Conservation (phyloP, 2,329 filamentous ascomycete species). For the Pseudogymnoascus sp. region DNA sequence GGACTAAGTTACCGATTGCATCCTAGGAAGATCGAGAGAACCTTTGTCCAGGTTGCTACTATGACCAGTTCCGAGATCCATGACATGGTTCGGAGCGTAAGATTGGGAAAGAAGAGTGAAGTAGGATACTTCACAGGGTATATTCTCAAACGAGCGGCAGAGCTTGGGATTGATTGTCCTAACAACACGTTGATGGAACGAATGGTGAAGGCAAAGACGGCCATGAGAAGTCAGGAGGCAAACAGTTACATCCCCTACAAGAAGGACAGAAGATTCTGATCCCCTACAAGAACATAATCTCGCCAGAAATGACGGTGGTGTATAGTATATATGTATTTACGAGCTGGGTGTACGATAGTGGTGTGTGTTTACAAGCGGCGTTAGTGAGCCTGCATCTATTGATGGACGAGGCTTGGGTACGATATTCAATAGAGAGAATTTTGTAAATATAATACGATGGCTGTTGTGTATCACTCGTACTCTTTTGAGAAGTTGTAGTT, state of each 20-base stretch:
- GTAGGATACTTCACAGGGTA: slow-evolving; percentile 86
- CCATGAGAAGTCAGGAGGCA: slow-evolving; percentile 20
- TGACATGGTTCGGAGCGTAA: slow-evolving; percentile 58
- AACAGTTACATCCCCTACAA: slow-evolving; percentile 24
- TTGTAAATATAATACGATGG: slow-evolving; percentile 6
- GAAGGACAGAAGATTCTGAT: neutral
- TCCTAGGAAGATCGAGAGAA: slow-evolving; percentile 51
- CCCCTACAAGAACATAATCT: neutral
- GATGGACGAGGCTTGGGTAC: neutral
- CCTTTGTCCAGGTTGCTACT: slow-evolving; percentile 47
- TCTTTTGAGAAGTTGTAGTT: neutral
- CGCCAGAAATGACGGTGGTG: neutral
- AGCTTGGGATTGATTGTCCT: slow-evolving; percentile 63
- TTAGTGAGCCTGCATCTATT: neutral
- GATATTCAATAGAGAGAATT: neutral
- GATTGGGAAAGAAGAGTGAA: slow-evolving; percentile 57
- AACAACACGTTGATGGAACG: slow-evolving; percentile 66
- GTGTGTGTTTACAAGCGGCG: neutral
- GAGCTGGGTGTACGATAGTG: slow-evolving; percentile 4
- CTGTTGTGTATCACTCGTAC: neutral
- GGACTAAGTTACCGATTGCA: slow-evolving; percentile 49
- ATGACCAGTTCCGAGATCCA: slow-evolving; percentile 46
- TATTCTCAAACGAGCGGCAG: slow-evolving; percentile 64
- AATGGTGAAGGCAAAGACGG: slow-evolving; percentile 63
- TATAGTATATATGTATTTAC: slow-evolving; percentile 8